Base-by-base conservation (phyloP, 352 stramenopile species). In the Thalassiosira delicatula region DNA sequence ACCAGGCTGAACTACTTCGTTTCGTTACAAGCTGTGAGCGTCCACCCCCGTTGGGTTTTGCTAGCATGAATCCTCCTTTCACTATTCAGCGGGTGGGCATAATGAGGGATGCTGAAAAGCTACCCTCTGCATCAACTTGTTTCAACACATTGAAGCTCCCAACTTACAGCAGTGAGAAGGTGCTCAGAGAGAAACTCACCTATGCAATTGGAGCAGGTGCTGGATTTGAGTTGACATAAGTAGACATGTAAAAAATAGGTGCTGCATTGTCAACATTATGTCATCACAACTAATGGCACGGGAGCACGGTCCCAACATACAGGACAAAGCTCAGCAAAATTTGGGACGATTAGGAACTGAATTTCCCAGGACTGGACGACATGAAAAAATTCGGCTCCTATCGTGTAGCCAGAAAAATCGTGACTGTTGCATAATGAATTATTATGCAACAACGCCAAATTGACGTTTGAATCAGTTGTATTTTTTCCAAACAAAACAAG, bases 101-200 rank as follows among this genome's bases (percentile, higher is more conserved):
- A 23, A 78, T 57, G 17, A 76, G 89, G 51, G 92, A 97, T 80
- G 85, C 96, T 62, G 89, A 94, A 79, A 84, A 94, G 62, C 92
- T 99, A 4, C 96, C 96, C 14, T 97, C 94, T 25, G 95, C 92
- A 8, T 95, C 94, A 4, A 99, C 97, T 29, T 99, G 97, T 81
- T 98, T 99, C 92, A 99, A 99, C 88, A 95, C 97, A 25, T 91
- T 99, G 54, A 99, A 99, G 88, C 92, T 99, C 23, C 97, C 97
- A 9, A 97, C 96, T 62, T 99, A 99, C 84, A 92, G 90, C 33
- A 95, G 88, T 32, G 95, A 95, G 79, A 92, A 96, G 59, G 92
- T 97, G 62, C 85, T 99, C 74, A 90, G 92, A 30, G 88, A 95
- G 25, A 99, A 98, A 87, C 84, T 99, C 23, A 71, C 98, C 14